A percentile compares a stretch with the other conserved stretches of the same genome.
These are phyloP conservation scores for Talaromyces amestolkiae DNA, from an alignment of 2,329 filamentous ascomycete genomes.

Conservation along the genomic window DNA sequence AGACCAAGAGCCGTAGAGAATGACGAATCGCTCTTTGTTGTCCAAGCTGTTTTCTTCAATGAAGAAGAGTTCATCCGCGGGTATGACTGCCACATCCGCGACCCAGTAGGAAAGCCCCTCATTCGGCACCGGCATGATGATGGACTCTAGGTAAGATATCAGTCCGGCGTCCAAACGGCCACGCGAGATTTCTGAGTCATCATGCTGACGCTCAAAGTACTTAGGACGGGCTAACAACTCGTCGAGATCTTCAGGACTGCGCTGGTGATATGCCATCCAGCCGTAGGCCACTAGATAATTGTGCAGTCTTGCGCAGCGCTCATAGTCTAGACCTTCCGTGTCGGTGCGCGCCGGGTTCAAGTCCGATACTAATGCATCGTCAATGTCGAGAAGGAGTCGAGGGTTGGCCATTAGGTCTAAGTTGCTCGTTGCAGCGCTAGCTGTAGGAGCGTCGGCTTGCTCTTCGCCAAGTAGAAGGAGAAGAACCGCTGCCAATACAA, in stretches of 20 bases:
- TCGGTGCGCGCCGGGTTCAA: slow-evolving; percentile 1
- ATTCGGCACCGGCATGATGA: slow-evolving; percentile 8
- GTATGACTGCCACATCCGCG: not conserved
- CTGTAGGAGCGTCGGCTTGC: not conserved
- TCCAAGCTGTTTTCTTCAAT: not conserved
- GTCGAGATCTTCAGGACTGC: slow-evolving; percentile 16
- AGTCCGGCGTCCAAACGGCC: not conserved
- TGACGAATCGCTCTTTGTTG: slow-evolving; percentile 15
- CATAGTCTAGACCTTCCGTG: not conserved
- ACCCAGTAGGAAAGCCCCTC: slow-evolving; percentile 2
- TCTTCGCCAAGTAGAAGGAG: not conserved
- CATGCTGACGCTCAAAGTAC: slow-evolving; percentile 14
- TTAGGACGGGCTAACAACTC: not conserved
- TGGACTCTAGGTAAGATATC: slow-evolving; percentile 21
- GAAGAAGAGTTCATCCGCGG: not conserved
- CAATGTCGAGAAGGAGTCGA: slow-evolving; percentile 5
- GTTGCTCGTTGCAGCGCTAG: not conserved
- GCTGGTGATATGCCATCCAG: slow-evolving; percentile 22
- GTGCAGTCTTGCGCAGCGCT: slow-evolving; percentile 24
- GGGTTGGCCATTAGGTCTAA: not conserved
- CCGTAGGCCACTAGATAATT: slow-evolving; percentile 26
- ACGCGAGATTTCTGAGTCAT: not conserved
- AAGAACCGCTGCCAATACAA: not conserved
- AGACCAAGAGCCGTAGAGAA: slow-evolving; percentile 19
- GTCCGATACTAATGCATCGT: slow-evolving; percentile 8